Base-by-base conservation (phyloP, 139 green algal species). In the Coelastrella sp. region DNA sequence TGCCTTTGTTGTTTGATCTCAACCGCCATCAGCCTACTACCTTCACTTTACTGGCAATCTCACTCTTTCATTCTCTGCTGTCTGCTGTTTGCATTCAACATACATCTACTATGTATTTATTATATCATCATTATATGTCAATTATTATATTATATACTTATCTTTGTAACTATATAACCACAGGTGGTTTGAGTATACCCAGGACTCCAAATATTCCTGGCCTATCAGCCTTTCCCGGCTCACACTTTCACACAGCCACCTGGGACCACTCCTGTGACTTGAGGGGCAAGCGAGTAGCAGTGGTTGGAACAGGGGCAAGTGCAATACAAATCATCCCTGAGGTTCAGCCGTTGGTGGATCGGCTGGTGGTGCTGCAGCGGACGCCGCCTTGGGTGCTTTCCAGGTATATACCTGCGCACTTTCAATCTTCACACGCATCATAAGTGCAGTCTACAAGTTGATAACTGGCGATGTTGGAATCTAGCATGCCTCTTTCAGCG, bases 311-410 rank as follows among this genome's bases (percentile, higher is more conserved):
- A 60, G 61, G 81, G 0, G 81, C 84, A 12, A 83, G 35, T 89
- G 84, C 84, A 7, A 89, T 89, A 25, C 68, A 89, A n/a, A 83
- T 89, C 20, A n/a, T 89, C 6, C 84, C 84, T 6, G 20, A 61
- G 0, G 57, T 89, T 11, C 84, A 89, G 72, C 70, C 70, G 8
- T 20, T 75, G 11, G 84, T 82, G 58, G 14, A 73, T 6, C 12
- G 35, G 11, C 84, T 89, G 7, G 63, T 60, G 15, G 72, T 89
- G 20, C 72, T 89, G 17, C 84, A 89, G 84, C 70, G 84, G 4
- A 89, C 84, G 4, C 84, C 84, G 4, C 22, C 70, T 19, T 89
- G 68, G 68, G 84, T 89, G n/a, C 35, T 89, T 22, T 22, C 70
- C 4, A 74, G 85, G 58, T 22, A 49, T 49, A 49, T 3, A 49